Evolutionary conservation across 2,329 filamentous ascomycete genomes (phyloP), one percentile per base, ranked within the genome.

Genomic region (Alternaria burnsii): DNA sequence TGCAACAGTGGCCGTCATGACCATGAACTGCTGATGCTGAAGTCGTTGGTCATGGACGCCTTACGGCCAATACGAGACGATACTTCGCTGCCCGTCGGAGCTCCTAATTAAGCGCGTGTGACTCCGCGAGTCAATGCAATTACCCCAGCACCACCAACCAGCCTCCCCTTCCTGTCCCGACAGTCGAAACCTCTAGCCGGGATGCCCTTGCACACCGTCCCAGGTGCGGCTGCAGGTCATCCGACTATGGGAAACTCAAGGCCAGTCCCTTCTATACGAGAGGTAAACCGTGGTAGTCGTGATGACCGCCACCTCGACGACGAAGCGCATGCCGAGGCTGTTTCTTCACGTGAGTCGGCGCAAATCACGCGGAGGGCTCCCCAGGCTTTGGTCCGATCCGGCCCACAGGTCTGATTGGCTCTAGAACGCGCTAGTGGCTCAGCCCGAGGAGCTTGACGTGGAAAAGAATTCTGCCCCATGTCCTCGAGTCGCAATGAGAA

Each of bases 401-500:
- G 46, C 30, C 32, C 46, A 50, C 46, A 26, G 16, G n/a, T 22
- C 32, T 50, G 46, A 50, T 50, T 50, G 46, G 46, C 30, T 26
- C 20, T 18, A 28, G 20, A 42, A 4, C 18, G 46, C 46, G 20
- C 32, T 50, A 50, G 46, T 26, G 30, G 3, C 32, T 50, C 16
- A 20, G 30, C 46, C 32, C 20, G 30, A 16, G 20, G 34, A 50
- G 46, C 46, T 50, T 50, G 20, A 50, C 46, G 9, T 14, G 32
- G 46, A 50, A 50, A 50, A 50, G 46, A 50, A 20, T 50, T 50
- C 30, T 36, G 20, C 46, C 46, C 46, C 46, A 50, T 36, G 34
- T 50, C 32, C 14, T n/a, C 46, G 46, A 50, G 16, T 24, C 32
- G 32, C 14, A 34, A n/a, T 3, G 46, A 36, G 46, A 50, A 50